These are phyloP conservation scores for Leccinum broughii DNA, from an alignment of 768 basidiomycete genomes.

Conservation along the genomic window DNA sequence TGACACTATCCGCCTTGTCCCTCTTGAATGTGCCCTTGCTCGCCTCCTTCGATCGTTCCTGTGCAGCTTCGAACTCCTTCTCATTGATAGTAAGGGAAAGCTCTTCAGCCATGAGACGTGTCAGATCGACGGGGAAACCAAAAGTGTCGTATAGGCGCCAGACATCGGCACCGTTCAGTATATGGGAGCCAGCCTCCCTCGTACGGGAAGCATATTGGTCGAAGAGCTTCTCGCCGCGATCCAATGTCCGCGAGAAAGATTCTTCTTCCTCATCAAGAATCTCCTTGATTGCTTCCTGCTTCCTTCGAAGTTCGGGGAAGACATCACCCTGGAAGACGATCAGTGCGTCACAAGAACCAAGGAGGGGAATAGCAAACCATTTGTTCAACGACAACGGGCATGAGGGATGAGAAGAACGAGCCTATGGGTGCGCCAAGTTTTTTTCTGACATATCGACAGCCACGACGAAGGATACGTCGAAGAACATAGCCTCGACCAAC, in stretches of 20 bases:
- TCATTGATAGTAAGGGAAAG: constrained; percentile 82
- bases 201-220: constrained; percentile 80
- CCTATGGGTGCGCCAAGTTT: constrained; percentile 93
- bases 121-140: constrained; percentile 97
- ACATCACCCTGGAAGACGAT: constrained; percentile 58
- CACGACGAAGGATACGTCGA: constrained; percentile 87
- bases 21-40: constrained; percentile 84
- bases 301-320: constrained; percentile 92
- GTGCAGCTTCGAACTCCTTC: constrained; percentile 85
- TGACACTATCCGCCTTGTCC: constrained; percentile 65
- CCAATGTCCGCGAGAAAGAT: constrained; percentile 95
- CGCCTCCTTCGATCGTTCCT: constrained; percentile 85
- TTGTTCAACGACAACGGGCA: constrained; percentile 86
- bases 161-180: constrained; percentile 87
- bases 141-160: constrained; percentile 98
- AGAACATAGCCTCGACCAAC: constrained; percentile 98
- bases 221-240: constrained; percentile 95
- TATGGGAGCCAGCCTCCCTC: constrained; percentile 55
- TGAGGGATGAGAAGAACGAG: constrained; percentile 89
- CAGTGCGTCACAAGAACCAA: constrained; percentile 8
- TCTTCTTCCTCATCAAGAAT: constrained; percentile 97
- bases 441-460: constrained; percentile 93
- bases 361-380: constrained; percentile 55
- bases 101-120: constrained; percentile 96
- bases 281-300: constrained; percentile 82